Base-by-base conservation (phyloP, 768 basidiomycete species). In the Lactifluus subvellereus region DNA sequence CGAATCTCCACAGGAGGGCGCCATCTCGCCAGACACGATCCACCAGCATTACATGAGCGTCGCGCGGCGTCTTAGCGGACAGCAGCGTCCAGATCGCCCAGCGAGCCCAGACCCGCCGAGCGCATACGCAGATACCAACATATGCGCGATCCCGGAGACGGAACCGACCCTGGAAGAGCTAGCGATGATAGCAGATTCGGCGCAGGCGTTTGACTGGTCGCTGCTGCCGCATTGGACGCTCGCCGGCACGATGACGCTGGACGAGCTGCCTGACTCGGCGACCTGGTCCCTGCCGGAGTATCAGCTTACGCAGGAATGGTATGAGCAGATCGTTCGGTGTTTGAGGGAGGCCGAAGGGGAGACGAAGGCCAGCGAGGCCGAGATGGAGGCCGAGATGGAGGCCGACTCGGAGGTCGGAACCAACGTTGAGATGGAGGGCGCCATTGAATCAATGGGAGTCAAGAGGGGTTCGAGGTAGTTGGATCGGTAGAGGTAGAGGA, bases 271-370 rank as follows among this genome's bases (percentile, higher is more conserved):
- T 6, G 54, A 60, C 14, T 60, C 58, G 7, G 32, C 22, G 13
- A 30, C 18, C 9, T 5, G 48, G 10, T 16, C 13, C 1, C 38
- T 51, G 18, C 59, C 58, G 18, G 54, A 60, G 59, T 64, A 64
- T 38, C 53, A 64, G 48, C 48, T 60, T 6, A 64, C 63, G 38
- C 32, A 64, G 40, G 59, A 64, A 49, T 64, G 63, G 63, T 56
- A 55, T 10, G 58, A 64, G 6, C 33, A 30, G 40, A 40, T 30
- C 0, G 10, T 64, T 1, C 11, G 6, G n/a, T 6, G n/a, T 30
- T 43, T 56, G 53, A 30, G 27, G 14, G 58, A 59, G 16, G 22
- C 1, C 0, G 57, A 48, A 1, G 57, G 48, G 35, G 57, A 51
- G 8, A n/a, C 10, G 14, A 38, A 7, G 38, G 47, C 14, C 11